Evolutionary conservation across 108 stramenopile genomes (phyloP), one percentile per base, ranked within the genome.

Genomic region (Pseudonitzschia delicatissima): DNA sequence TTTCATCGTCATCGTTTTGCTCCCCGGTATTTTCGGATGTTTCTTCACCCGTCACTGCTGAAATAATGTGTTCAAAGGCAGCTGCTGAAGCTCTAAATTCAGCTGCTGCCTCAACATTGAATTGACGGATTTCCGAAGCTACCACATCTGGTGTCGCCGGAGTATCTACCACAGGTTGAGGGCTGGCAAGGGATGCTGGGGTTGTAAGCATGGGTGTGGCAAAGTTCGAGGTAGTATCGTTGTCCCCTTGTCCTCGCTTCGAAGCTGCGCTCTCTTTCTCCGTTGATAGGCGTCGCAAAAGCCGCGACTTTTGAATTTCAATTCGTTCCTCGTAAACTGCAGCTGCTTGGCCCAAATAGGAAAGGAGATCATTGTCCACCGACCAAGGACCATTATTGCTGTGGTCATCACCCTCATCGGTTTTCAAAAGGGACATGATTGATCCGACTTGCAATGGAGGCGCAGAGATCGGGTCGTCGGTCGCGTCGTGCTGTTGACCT

Each of bases 301-400:
- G 48, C 23, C 75, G 77, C 21, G 79, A 72, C 47, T 86, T 88
- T 45, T 88, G 85, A 33, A 85, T 82, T 48, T 92, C 91, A 55
- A 88, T 81, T 28, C 87, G 66, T 45, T 88, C 87, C 50, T 86
- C 87, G 50, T 87, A 87, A 5, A 51, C 72, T 31, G 87, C 77
- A 21, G 87, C 82, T 36, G 91, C 91, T 36, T 83, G 45, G 20
- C 79, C 87, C 61, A 92, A 72, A 55, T 88, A 88, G 2, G 49
- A 33, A 18, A 88, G 64, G 3, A 88, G 57, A 17, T 76, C 63
- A 12, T 55, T 34, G 57, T 91, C 77, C 25, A 87, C 50, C 35
- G 11, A 28, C 73, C 73, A 74, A 62, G 62, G 31, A 6, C 39
- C n/a, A 25, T 20, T 1, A 20, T 37, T 40, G 13, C 28, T 48